Percentiles rank a stretch among this genome's conserved stretches.
Conservation (phyloP, 1,284 basidiomycete species). For the Cryptococcus maquisensis region DNA sequence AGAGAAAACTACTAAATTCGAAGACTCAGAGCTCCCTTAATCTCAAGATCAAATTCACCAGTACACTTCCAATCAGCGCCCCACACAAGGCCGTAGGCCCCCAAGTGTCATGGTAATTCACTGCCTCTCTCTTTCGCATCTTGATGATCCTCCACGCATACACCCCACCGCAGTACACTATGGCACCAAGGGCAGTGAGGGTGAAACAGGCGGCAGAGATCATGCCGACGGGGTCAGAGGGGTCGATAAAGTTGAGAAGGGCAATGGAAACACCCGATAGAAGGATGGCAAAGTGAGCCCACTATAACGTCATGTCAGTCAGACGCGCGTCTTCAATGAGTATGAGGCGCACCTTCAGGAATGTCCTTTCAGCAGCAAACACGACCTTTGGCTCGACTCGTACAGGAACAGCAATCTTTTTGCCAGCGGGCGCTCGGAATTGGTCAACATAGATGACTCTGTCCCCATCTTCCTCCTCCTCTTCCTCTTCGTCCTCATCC, state of each 20-base stretch:
- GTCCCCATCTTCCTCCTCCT: constrained; percentile 36
- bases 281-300: constrained; percentile 88
- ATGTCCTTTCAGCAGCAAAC: constrained; percentile 78
- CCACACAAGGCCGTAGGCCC: constrained; percentile 75
- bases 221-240: constrained; percentile 71
- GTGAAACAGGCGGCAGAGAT: constrained; percentile 86
- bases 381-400: constrained; percentile 92
- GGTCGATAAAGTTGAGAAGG: constrained; percentile 79
- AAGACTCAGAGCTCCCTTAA: constrained; percentile 43
- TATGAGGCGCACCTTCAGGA: constrained; percentile 51
- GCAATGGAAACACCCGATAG: constrained; percentile 84
- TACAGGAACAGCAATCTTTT: constrained; percentile 86
- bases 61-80: constrained; percentile 65
- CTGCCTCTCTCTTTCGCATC: constrained; percentile 68
- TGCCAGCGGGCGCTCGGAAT: constrained; percentile 79
- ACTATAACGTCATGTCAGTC: constrained; percentile 48
- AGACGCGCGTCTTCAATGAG: background rate
- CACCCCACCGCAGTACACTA: constrained; percentile 81
- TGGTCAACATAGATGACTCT: constrained; percentile 58
- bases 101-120: constrained; percentile 76
- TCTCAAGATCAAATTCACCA: constrained; percentile 63
- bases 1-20: too few species aligned
- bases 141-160: constrained; percentile 80
- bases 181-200: constrained; percentile 77
- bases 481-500: constrained; percentile 44